Conservation (phyloP, 1,139 yeast genomes). For the Blastobotrys arbuscula region DNA sequence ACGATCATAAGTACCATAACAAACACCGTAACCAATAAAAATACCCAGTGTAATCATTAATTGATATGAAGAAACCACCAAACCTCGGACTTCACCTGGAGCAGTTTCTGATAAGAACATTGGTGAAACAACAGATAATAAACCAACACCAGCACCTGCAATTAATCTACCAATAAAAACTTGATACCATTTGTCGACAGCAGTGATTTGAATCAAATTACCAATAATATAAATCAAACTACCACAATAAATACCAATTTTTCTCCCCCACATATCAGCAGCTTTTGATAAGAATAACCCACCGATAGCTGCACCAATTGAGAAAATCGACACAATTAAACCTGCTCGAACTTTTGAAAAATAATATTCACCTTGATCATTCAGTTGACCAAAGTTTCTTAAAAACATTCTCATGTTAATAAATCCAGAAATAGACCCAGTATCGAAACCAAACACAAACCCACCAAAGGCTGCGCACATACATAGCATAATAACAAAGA, state of each 20-base stretch:
- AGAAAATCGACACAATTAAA: conserved; percentile 47
- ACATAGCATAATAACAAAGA: conserved; percentile 20
- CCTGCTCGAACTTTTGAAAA: conserved; percentile 44
- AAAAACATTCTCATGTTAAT: conserved; percentile 63
- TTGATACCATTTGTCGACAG: conserved; percentile 40
- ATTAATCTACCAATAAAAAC: conserved; percentile 42
- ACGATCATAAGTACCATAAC: conserved; percentile 53
- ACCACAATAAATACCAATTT: conserved; percentile 44
- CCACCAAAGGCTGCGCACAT: conserved; percentile 28
- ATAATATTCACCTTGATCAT: conserved; percentile 22
- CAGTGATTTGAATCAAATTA: conserved; percentile 46
- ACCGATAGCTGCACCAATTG: conserved; percentile 52
- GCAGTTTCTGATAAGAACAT: conserved; percentile 67
- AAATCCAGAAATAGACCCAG: conserved; percentile 63
- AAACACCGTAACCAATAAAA: conserved; percentile 60
- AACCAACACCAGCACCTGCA: conserved; percentile 63
- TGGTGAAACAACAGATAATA: conserved; percentile 59
- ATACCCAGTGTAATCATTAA: conserved; percentile 65
- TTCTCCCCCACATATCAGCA: conserved; percentile 50
- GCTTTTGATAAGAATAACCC: conserved; percentile 42
- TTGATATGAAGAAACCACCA: conserved; percentile 62
- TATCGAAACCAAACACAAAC: conserved; percentile 51
- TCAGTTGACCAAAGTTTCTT: conserved; percentile 42
- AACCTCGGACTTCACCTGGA: conserved; percentile 65
- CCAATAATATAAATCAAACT: conserved; percentile 47